Conservation (phyloP, 1,284 basidiomycete species). For the Microstroma glucosiphilum region DNA sequence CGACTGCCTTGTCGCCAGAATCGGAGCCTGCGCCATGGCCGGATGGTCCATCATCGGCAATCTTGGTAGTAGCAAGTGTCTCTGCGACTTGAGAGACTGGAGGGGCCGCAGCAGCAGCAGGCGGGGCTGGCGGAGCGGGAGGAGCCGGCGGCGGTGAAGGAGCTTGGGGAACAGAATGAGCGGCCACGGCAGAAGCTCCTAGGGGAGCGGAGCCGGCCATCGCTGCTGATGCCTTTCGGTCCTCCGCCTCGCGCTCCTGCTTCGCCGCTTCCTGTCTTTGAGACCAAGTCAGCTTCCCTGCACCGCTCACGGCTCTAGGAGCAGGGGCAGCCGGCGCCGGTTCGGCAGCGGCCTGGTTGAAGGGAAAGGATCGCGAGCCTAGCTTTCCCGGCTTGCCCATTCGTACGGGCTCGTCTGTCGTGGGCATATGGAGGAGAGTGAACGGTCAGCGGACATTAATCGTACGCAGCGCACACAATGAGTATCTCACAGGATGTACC, state of each 20-base stretch:
- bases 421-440: conserved; percentile 32
- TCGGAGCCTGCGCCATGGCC: neutral
- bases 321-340: conserved; percentile 15
- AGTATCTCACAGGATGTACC: conserved; percentile 47
- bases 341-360: conserved; percentile 25
- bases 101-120: conserved; percentile 18
- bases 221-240: conserved; percentile 13
- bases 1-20: conserved; percentile 27
- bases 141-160: conserved; percentile 18
- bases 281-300: conserved; percentile 45
- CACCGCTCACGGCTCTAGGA: conserved; percentile 22
- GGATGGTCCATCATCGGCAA: conserved; percentile 6
- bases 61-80: conserved; percentile 5
- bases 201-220: conserved; percentile 3
- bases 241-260: conserved; percentile 42
- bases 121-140: conserved; percentile 24
- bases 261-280: conserved; percentile 44
- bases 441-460: conserved; percentile 39
- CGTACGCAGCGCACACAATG: conserved; percentile 40
- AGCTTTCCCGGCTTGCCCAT: conserved; percentile 48
- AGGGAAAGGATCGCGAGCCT: conserved; percentile 38
- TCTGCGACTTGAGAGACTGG: conserved; percentile 1
- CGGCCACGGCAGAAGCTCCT: conserved; percentile 12
- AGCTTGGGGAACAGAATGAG: neutral
- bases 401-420: conserved; percentile 35